Percentiles rank a stretch among this genome's conserved stretches.
Conservation (phyloP, 1,284 basidiomycete species). For the Vanrija sp. region DNA sequence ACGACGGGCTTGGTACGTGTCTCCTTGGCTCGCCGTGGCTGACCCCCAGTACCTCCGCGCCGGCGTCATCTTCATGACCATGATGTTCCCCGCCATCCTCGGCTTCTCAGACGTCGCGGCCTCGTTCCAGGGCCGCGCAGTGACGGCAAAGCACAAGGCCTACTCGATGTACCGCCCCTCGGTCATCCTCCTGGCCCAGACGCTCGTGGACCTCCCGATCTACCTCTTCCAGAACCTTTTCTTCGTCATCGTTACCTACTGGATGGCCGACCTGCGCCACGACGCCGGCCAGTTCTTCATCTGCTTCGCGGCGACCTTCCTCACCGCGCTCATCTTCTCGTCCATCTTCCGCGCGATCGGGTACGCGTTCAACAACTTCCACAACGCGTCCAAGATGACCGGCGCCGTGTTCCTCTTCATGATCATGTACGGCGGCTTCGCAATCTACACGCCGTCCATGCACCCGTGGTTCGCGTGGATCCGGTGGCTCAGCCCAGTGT, state of each 20-base stretch:
- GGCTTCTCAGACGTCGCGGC: slow-evolving; percentile 65
- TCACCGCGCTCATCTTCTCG: slow-evolving; percentile 29
- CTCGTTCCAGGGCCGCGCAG: slow-evolving; percentile 66
- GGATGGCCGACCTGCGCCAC: slow-evolving; percentile 30
- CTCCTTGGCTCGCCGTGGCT: not conserved
- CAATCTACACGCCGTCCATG: slow-evolving; percentile 39
- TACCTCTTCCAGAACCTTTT: slow-evolving; percentile 46
- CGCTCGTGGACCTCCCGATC: slow-evolving; percentile 56
- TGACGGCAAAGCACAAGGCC: slow-evolving; percentile 57
- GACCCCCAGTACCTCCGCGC: slow-evolving; percentile 56
- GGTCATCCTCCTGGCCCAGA: slow-evolving; percentile 58
- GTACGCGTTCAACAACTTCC: slow-evolving; percentile 38
- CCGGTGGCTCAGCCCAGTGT: slow-evolving; percentile 31
- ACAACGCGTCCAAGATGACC: slow-evolving; percentile 43
- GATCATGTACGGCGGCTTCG: slow-evolving; percentile 36
- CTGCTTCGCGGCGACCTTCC: slow-evolving; percentile 31
- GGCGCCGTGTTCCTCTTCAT: slow-evolving; percentile 35
- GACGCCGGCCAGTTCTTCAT: slow-evolving; percentile 44
- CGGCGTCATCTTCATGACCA: slow-evolving; percentile 56
- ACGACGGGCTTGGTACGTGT: slow-evolving; percentile 63
- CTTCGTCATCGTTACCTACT: slow-evolving; percentile 48
- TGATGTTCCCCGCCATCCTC: slow-evolving; percentile 52
- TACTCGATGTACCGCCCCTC: slow-evolving; percentile 50
- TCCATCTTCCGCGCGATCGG: slow-evolving; percentile 43
- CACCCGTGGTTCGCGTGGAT: slow-evolving; percentile 31